Evolutionary conservation across 208 protist genomes (phyloP).

Genomic region (Naegleria fowleri): DNA sequence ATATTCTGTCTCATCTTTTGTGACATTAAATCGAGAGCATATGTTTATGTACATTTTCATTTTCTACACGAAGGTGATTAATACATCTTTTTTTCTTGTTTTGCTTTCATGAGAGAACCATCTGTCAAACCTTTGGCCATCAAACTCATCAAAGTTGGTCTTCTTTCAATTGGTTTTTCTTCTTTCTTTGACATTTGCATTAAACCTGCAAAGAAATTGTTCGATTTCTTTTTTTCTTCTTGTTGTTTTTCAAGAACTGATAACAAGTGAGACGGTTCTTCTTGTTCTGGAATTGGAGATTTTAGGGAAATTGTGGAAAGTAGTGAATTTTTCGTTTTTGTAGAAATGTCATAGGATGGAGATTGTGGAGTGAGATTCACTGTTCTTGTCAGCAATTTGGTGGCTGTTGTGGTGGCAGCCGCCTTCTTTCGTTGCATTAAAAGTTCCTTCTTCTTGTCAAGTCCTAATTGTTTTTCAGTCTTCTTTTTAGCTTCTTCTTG

Average conservation of each 20-base stretch:
- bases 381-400: neutral
- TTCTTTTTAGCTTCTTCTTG: neutral
- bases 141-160: neutral
- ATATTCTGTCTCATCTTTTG: too few species aligned
- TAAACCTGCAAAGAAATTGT: neutral
- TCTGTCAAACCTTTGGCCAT: neutral
- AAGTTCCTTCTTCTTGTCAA: neutral
- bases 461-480: neutral
- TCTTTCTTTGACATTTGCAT: neutral
- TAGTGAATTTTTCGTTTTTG: neutral
- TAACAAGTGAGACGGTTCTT: neutral
- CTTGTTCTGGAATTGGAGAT: neutral
- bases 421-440: neutral
- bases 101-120: neutral
- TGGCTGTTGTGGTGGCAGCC: neutral
- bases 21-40: too few species aligned
- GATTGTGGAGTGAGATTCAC: neutral
- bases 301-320: neutral
- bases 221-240: neutral
- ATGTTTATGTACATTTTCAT: too few species aligned
- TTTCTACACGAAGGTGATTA: too few species aligned
- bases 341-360: neutral
- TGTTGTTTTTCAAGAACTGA: neutral
- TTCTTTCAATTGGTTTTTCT: neutral
- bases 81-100: neutral